phyloP scores from a whole-genome alignment of 441 rosid genomes.

The Euphorbia schlechtendalii region DNA sequence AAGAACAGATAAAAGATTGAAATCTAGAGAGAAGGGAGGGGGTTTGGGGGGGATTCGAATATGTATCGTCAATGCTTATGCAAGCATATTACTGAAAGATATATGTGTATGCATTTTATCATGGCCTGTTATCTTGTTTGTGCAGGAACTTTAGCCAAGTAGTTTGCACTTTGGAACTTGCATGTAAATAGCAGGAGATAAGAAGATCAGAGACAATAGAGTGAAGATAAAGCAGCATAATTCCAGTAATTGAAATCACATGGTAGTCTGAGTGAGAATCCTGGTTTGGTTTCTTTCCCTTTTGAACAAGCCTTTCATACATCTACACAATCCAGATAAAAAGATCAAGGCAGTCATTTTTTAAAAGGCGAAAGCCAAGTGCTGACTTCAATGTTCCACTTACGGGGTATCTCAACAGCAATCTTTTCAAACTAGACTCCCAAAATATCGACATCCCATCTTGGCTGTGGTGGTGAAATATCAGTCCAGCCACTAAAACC shows the following conservation, averaged over 20 bases:
- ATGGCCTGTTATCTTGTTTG: neutral
- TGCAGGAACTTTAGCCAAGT: neutral
- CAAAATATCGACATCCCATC: conserved; percentile 80
- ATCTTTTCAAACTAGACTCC: conserved; percentile 86
- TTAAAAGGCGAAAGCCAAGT: conserved; percentile 96
- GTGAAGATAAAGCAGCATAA: conserved; percentile 4
- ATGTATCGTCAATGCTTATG: neutral
- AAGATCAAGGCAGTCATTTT: conserved; percentile 14
- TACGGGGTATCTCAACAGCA: conserved; percentile 72
- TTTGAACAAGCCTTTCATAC: conserved; percentile 82
- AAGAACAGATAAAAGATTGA: neutral
- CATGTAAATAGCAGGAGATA: neutral
- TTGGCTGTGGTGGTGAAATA: conserved; percentile 58
- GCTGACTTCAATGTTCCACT: conserved; percentile 99
- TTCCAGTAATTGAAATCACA: conserved; percentile 43
- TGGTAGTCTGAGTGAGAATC: conserved; percentile 95
- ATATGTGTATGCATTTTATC: neutral
- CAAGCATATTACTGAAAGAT: neutral
- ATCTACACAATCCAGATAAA: conserved; percentile 34
- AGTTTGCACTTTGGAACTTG: neutral
- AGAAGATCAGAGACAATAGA: neutral
- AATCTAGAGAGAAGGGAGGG: too few relatives aligned
- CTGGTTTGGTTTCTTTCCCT: conserved; percentile 76
- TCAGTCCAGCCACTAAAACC: conserved; percentile 97
- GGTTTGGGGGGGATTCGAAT: neutral